Conservation (phyloP, 352 stramenopile genomes). For the Phytophthora lateralis region DNA sequence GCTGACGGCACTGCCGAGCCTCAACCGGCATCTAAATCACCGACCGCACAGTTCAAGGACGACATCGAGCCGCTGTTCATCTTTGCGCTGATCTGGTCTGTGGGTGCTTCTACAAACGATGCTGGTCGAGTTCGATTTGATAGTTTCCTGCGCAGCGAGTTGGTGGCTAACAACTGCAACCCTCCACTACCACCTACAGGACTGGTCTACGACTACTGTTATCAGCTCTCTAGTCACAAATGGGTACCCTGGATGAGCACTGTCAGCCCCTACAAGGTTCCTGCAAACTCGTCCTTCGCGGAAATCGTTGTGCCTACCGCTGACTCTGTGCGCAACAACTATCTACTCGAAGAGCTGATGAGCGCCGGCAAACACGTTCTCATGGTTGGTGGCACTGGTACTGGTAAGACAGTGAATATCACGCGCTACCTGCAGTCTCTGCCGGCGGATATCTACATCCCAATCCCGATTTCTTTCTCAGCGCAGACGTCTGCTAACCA, state of each 20-base stretch:
- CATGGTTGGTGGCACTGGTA: constrained; percentile 94
- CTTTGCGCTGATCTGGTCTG: constrained; percentile 93
- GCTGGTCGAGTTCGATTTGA: constrained; percentile 88
- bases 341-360: constrained; percentile 88
- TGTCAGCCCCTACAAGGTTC: constrained; percentile 82
- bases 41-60: constrained; percentile 67
- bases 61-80: constrained; percentile 91
- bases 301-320: constrained; percentile 95
- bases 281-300: constrained; percentile 72
- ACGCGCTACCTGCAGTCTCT: constrained; percentile 87
- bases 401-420: constrained; percentile 96
- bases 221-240: constrained; percentile 86
- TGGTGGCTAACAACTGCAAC: constrained; percentile 70
- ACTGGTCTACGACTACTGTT: constrained; percentile 93
- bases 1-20: constrained; percentile 47
- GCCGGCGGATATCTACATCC: constrained; percentile 87
- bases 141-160: constrained; percentile 86
- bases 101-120: constrained; percentile 92
- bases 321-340: constrained; percentile 94
- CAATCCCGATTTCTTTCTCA: constrained; percentile 92
- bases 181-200: constrained; percentile 62
- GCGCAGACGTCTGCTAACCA: constrained; percentile 93
- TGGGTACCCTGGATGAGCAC: constrained; percentile 96
- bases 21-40: constrained; percentile 42
- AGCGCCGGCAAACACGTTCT: constrained; percentile 91